phyloP scores from a whole-genome alignment of 2,329 filamentous ascomycete species.

The Fusarium sp. region DNA sequence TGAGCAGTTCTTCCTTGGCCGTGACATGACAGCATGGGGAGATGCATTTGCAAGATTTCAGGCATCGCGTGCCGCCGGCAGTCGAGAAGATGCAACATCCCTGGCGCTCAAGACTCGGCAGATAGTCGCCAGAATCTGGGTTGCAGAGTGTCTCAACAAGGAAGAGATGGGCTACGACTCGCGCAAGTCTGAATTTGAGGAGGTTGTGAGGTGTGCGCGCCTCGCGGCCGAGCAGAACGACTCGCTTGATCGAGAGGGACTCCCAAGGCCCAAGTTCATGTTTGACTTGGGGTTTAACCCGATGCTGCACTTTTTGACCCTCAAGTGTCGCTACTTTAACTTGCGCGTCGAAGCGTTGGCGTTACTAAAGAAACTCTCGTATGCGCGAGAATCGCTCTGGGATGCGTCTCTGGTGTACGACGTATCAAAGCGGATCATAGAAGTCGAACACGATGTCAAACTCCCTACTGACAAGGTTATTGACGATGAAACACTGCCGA shows the following conservation, averaged over 20 bases:
- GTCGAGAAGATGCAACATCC: constrained; percentile 9
- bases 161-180: constrained; percentile 52
- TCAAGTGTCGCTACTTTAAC: constrained; percentile 54
- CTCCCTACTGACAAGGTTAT: constrained; percentile 36
- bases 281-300: constrained; percentile 57
- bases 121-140: constrained; percentile 50
- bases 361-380: constrained; percentile 47
- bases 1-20: constrained; percentile 38
- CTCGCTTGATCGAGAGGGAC: neutral
- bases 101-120: constrained; percentile 48
- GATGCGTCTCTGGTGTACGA: constrained; percentile 48
- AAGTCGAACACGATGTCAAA: constrained; percentile 53
- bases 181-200: constrained; percentile 45
- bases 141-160: constrained; percentile 42
- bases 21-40: constrained; percentile 47
- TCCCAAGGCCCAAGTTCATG: constrained; percentile 47
- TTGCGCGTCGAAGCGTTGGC: constrained; percentile 51
- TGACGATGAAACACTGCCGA: constrained; percentile 12
- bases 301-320: constrained; percentile 51
- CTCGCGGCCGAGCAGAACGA: constrained; percentile 19
- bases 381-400: constrained; percentile 53
- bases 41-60: constrained; percentile 39
- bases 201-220: constrained; percentile 45
- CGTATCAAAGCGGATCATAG: constrained; percentile 49
- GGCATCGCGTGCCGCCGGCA: neutral